Evolutionary conservation across 805 yeast species (phyloP).

Genomic region (Candida ovalis): DNA sequence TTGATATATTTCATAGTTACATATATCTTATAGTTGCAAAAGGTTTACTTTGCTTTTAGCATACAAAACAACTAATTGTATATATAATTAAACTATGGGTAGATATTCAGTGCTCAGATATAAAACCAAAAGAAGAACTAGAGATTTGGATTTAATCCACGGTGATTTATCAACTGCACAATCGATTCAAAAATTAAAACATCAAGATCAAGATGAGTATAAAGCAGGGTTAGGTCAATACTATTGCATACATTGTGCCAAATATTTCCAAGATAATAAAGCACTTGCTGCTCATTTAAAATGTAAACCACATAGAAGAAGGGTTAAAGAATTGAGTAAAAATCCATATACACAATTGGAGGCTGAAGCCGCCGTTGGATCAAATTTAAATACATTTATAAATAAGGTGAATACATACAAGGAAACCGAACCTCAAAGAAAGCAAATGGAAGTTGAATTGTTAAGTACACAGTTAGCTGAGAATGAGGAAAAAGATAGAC

Average conservation of each 20-base stretch:
- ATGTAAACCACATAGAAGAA: slow-evolving; percentile 80
- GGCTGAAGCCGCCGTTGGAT: slow-evolving; percentile 88
- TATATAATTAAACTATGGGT: slow-evolving; percentile 54
- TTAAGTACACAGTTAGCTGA: slow-evolving; percentile 27
- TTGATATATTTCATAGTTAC: neutral
- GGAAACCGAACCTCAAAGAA: slow-evolving; percentile 44
- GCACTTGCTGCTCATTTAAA: slow-evolving; percentile 71
- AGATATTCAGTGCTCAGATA: slow-evolving; percentile 82
- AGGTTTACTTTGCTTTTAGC: too few relatives aligned
- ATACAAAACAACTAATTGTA: too few relatives aligned
- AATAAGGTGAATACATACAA: slow-evolving; percentile 57
- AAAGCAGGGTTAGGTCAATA: slow-evolving; percentile 93
- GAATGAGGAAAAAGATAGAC: slow-evolving; percentile 30
- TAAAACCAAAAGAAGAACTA: slow-evolving; percentile 83
- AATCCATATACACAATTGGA: slow-evolving; percentile 87
- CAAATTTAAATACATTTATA: slow-evolving; percentile 63
- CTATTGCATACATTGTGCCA: slow-evolving; percentile 92
- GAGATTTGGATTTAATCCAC: slow-evolving; percentile 80
- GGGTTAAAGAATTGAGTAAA: slow-evolving; percentile 68
- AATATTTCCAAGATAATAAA: slow-evolving; percentile 75
- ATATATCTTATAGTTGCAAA: too few relatives aligned
- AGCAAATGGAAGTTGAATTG: slow-evolving; percentile 37
- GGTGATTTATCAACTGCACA: slow-evolving; percentile 66
- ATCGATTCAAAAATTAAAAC: slow-evolving; percentile 59
- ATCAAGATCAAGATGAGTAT: slow-evolving; percentile 84